Evolutionary conservation across 352 stramenopile genomes (phyloP), one percentile per base, ranked within the genome.

Genomic region (Thraustochytrium sp.): DNA sequence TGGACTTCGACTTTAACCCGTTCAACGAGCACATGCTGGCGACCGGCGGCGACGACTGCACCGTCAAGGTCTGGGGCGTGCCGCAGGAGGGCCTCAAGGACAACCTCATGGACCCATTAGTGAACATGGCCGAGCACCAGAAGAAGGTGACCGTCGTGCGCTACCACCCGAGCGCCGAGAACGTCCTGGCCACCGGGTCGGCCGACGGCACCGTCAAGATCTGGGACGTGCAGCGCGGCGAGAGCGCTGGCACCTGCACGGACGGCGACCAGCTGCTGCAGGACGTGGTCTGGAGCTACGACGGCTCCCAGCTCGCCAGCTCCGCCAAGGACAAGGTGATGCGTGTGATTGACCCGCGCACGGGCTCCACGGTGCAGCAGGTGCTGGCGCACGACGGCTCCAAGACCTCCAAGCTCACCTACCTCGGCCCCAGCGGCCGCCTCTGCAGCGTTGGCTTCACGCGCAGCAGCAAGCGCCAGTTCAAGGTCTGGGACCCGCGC

Each of bases 1-100:
- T 99, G 36, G 97, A 99, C 89, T 99, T 99, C 88, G 97, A 99
- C 86, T 99, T 98, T 89, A 99, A 98, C 89, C 97, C 97, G 23
- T 98, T 98, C 88, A 90, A 98, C 86, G 94, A 98, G 78, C 90
- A 98, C 76, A 56, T 89, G 46, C 63, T 88, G 9, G 65, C 73
- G 21, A 84, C 84, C 16, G 74, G 74, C 29, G 97, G 91, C 53
- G 96, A 99, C 82, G 97, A 99, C 88, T 96, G 92, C 29, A 99
- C 94, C n/a, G 93, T 99, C 87, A 99, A 99, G 87, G 89, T 99
- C 36, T 98, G 95, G 95, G 91, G 92, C 44, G 97, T 98, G 18
- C 75, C 75, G 0, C 92, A 98, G 61, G 95, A 92, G n/a, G 95
- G 95, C 8, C 88, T 98, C 21, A 93, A 90, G 8, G 90, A 96